phyloP scores from a whole-genome alignment of 2,329 filamentous ascomycete species.

The Pseudogymnoascus sp. region DNA sequence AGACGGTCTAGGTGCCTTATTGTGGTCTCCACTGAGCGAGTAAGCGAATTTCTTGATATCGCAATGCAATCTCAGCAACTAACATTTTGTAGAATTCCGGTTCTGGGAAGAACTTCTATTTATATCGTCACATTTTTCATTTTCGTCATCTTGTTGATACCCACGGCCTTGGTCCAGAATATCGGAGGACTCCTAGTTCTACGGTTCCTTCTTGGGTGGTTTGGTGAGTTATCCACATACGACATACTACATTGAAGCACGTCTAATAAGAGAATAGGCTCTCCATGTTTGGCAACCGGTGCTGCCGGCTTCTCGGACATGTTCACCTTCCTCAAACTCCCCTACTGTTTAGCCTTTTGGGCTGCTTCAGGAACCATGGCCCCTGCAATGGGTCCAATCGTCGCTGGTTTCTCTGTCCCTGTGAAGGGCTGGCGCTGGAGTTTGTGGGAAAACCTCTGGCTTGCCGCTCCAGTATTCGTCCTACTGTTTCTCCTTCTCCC shows the following conservation, averaged over 20 bases:
- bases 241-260: background rate
- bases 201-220: slow-evolving; percentile 56
- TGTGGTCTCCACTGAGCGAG: slow-evolving; percentile 58
- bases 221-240: slow-evolving; percentile 30
- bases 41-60: background rate
- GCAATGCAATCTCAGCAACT: background rate
- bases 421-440: slow-evolving; percentile 55
- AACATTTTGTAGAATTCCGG: slow-evolving; percentile 47
- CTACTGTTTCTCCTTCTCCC: slow-evolving; percentile 54
- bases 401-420: slow-evolving; percentile 52
- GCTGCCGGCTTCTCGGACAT: slow-evolving; percentile 43
- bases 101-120: slow-evolving; percentile 55
- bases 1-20: slow-evolving; percentile 49
- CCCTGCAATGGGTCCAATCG: slow-evolving; percentile 50
- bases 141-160: slow-evolving; percentile 59
- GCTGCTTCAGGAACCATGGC: slow-evolving; percentile 38
- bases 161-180: slow-evolving; percentile 53
- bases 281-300: slow-evolving; percentile 53
- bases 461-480: slow-evolving; percentile 47
- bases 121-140: slow-evolving; percentile 60
- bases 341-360: slow-evolving; percentile 52
- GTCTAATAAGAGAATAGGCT: slow-evolving; percentile 28
- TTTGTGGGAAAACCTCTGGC: slow-evolving; percentile 56
- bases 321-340: slow-evolving; percentile 45
- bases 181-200: slow-evolving; percentile 55